Percentiles rank a stretch among this genome's conserved stretches.
These are phyloP conservation scores for Sphenostylis stenocarpa DNA, from an alignment of 306 rosid genomes.

Conservation along the genomic window DNA sequence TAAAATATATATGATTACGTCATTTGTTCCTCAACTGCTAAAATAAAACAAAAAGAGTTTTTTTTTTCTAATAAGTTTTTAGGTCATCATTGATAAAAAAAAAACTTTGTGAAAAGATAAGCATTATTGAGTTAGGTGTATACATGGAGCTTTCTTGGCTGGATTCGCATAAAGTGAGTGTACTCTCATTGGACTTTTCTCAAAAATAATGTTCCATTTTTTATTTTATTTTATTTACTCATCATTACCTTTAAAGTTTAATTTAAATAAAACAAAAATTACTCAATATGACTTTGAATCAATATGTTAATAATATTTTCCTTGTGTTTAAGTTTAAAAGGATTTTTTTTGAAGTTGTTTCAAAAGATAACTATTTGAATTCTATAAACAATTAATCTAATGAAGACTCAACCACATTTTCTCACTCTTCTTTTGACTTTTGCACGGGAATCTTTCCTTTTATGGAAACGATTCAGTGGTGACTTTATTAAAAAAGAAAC, in stretches of 20 bases:
- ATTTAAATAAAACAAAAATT: background rate
- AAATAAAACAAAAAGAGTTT: too few species aligned
- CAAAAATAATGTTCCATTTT: background rate
- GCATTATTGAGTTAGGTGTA: conserved; percentile 24
- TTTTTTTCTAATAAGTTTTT: background rate
- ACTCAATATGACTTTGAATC: background rate
- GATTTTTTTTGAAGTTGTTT: background rate
- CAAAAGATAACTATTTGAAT: background rate
- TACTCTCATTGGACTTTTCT: background rate
- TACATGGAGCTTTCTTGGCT: conserved; percentile 29
- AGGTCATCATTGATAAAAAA: background rate
- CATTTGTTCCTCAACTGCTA: background rate
- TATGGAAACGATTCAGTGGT: conserved; percentile 34
- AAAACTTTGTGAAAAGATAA: background rate
- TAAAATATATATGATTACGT: background rate
- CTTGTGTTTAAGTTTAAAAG: background rate
- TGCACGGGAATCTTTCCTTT: conserved; percentile 51
- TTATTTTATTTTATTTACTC: background rate
- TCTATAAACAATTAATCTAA: background rate
- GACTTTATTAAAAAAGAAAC: background rate
- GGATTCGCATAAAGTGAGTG: conserved; percentile 20
- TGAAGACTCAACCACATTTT: conserved; percentile 21
- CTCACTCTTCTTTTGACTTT: conserved; percentile 26
- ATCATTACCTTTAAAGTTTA: background rate
- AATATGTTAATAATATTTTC: background rate